Evolutionary conservation across 1,139 yeast genomes (phyloP).

Genomic region (Geotrichum citri-aurantii): DNA sequence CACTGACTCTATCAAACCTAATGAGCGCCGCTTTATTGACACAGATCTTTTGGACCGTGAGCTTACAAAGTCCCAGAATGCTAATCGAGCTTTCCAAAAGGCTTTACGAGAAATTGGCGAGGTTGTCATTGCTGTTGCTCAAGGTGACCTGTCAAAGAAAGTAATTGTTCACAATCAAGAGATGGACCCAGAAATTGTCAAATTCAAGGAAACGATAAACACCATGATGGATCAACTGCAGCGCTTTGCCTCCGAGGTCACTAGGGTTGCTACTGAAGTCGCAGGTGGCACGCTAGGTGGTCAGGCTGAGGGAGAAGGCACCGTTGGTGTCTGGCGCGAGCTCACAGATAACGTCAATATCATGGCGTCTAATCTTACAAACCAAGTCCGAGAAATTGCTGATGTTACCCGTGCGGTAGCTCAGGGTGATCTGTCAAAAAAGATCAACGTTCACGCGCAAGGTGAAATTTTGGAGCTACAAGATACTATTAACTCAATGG

Average conservation of each 20-base stretch:
- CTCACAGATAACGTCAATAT: slow-evolving; percentile 79
- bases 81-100: slow-evolving; percentile 70
- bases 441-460: slow-evolving; percentile 77
- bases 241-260: slow-evolving; percentile 74
- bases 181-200: slow-evolving; percentile 63
- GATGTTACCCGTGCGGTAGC: slow-evolving; percentile 85
- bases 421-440: slow-evolving; percentile 68
- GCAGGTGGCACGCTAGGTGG: slow-evolving; percentile 89
- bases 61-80: slow-evolving; percentile 52
- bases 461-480: slow-evolving; percentile 76
- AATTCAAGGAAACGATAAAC: slow-evolving; percentile 75
- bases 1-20: slow-evolving; percentile 36
- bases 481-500: slow-evolving; percentile 80
- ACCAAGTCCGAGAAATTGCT: slow-evolving; percentile 80
- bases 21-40: slow-evolving; percentile 32
- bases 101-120: slow-evolving; percentile 76
- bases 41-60: slow-evolving; percentile 37
- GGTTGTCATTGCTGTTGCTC: slow-evolving; percentile 76
- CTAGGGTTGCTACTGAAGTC: slow-evolving; percentile 81
- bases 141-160: slow-evolving; percentile 76
- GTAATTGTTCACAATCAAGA: slow-evolving; percentile 68
- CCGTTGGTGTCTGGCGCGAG: slow-evolving; percentile 82
- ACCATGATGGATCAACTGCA: slow-evolving; percentile 86
- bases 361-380: slow-evolving; percentile 80
- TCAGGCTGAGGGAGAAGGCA: slow-evolving; percentile 75